These are phyloP conservation scores for Phoenix dactylifera DNA, from an alignment of 176 grass and related monocot genomes.

Conservation along the genomic window DNA sequence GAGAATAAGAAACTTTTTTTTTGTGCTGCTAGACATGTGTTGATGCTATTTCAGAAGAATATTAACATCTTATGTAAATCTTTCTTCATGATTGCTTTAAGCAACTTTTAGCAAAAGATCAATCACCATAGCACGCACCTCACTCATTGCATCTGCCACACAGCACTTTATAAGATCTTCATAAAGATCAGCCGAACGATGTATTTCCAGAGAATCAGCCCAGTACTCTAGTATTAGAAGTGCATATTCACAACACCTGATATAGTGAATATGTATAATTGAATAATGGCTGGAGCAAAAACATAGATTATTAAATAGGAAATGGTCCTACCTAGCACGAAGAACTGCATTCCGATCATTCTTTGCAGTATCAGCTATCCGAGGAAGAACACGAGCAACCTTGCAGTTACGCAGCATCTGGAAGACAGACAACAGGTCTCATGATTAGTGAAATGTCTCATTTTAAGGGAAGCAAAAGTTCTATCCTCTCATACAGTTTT, in stretches of 20 bases:
- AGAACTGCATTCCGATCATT: conserved; percentile 75
- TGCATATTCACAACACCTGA: conserved; percentile 93
- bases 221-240: conserved; percentile 87
- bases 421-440: neutral
- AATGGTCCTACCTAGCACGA: conserved; percentile 65
- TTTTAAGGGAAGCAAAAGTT: too few species aligned
- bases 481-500: conserved; percentile 69
- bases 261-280: conserved; percentile 18
- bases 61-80: too few species aligned
- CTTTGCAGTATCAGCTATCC: conserved; percentile 69
- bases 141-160: conserved; percentile 95
- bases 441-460: too few species aligned
- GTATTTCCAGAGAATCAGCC: conserved; percentile 95
- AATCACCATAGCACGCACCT: conserved; percentile 27
- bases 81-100: too few species aligned
- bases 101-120: too few species aligned
- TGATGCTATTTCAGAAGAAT: too few species aligned
- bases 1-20: too few species aligned
- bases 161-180: conserved; percentile 97
- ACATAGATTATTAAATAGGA: neutral
- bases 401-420: conserved; percentile 89
- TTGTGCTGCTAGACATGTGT: too few species aligned
- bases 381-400: conserved; percentile 77
- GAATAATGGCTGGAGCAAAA: conserved; percentile 12
- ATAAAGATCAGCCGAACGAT: conserved; percentile 75